These are phyloP conservation scores for Neurospora hispaniola DNA, from an alignment of 495 filamentous ascomycete genomes.

Conservation along the genomic window DNA sequence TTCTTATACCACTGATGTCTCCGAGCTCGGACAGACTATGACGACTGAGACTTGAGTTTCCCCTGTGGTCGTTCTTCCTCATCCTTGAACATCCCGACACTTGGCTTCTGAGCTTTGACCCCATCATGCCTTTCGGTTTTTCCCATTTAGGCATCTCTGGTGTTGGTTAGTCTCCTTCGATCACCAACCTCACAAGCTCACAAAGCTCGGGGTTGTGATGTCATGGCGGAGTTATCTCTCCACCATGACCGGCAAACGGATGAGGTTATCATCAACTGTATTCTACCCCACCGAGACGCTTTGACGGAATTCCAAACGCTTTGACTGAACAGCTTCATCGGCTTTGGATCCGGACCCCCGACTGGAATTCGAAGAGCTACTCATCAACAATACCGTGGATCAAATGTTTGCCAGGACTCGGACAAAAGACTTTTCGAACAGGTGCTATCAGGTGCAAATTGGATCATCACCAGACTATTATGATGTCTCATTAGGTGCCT, in stretches of 20 bases:
- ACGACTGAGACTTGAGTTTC: not conserved
- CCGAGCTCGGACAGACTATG: not conserved
- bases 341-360: no score
- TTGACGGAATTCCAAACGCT: no score
- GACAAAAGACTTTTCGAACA: no score
- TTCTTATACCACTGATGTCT: not conserved
- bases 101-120: not conserved
- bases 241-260: not conserved
- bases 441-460: no score
- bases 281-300: no score
- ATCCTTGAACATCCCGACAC: not conserved
- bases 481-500: no score
- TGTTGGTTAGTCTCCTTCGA: not conserved
- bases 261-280: no score
- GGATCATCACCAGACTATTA: not conserved
- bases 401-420: no score
- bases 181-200: not conserved
- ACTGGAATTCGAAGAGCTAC: no score
- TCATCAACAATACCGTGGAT: no score
- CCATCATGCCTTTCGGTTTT: not conserved
- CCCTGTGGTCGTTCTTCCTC: not conserved
- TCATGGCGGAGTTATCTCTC: not conserved
- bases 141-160: not conserved
- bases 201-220: not conserved
- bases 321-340: no score